A percentile compares a stretch with the other conserved stretches of the same genome.
These are phyloP conservation scores for Wickerhamomyces alni DNA, from an alignment of 805 yeast genomes.

Conservation along the genomic window DNA sequence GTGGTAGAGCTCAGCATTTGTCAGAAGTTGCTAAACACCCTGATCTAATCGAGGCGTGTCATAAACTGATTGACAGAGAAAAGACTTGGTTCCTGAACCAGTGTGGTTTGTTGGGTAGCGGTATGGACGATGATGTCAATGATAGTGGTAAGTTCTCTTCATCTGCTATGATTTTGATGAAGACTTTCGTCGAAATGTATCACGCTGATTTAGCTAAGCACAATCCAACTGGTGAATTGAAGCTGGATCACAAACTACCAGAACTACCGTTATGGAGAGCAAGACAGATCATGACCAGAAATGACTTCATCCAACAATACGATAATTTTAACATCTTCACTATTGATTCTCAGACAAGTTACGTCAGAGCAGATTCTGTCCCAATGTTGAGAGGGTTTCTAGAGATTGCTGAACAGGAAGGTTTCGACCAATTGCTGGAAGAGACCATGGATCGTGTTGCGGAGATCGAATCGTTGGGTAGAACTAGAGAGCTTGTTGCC, in stretches of 20 bases:
- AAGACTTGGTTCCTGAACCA: slow-evolving; percentile 83
- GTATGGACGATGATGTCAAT: slow-evolving; percentile 88
- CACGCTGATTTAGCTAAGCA: slow-evolving; percentile 33
- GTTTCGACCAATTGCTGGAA: slow-evolving; percentile 58
- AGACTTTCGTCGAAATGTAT: slow-evolving; percentile 60
- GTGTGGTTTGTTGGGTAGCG: slow-evolving; percentile 69
- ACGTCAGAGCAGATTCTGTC: slow-evolving; percentile 74
- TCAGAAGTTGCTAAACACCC: slow-evolving; percentile 59
- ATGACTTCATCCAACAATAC: slow-evolving; percentile 70
- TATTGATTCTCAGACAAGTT: slow-evolving; percentile 57
- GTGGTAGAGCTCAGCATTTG: slow-evolving; percentile 82
- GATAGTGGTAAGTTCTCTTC: slow-evolving; percentile 72
- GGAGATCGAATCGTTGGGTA: slow-evolving; percentile 69
- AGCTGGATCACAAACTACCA: slow-evolving; percentile 51
- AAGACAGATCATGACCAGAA: slow-evolving; percentile 77
- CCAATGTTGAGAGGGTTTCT: slow-evolving; percentile 90
- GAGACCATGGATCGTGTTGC: slow-evolving; percentile 64
- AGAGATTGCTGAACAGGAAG: slow-evolving; percentile 67
- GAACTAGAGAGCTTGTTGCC: slow-evolving; percentile 70
- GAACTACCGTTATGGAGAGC: slow-evolving; percentile 80
- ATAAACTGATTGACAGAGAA: slow-evolving; percentile 68
- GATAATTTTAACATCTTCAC: slow-evolving; percentile 78
- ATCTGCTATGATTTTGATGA: slow-evolving; percentile 67
- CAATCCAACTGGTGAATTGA: slow-evolving; percentile 2
- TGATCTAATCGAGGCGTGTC: slow-evolving; percentile 56